Evolutionary conservation across 2,329 filamentous ascomycete genomes (phyloP).

Genomic region (Westerdykella sp.): DNA sequence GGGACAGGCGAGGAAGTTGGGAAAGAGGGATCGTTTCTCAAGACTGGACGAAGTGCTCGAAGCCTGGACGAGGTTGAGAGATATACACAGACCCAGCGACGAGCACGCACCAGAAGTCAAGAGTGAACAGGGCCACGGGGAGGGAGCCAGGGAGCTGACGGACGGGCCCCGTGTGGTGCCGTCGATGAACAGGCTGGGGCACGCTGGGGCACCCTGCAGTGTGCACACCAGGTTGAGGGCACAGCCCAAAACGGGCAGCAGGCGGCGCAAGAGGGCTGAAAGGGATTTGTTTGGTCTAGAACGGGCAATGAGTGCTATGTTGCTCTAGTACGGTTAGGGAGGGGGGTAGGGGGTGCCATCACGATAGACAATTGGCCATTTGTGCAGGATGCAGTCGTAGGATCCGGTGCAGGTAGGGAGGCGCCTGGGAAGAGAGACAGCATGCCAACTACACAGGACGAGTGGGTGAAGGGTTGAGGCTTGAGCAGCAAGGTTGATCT

Average conservation of each 20-base stretch:
- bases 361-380: constrained; percentile 24
- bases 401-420: too few species aligned
- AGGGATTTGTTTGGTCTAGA: constrained; percentile 19
- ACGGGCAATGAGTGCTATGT: constrained; percentile 17
- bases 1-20: constrained; percentile 8
- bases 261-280: constrained; percentile 13
- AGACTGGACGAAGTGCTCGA: constrained; percentile 22
- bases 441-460: constrained; percentile 21
- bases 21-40: constrained; percentile 9
- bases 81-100: constrained; percentile 15
- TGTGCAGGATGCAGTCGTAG: constrained; percentile 20
- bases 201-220: constrained; percentile 24
- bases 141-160: constrained; percentile 15
- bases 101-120: constrained; percentile 34
- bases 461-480: constrained; percentile 3
- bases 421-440: constrained; percentile 12
- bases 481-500: too few species aligned
- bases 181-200: constrained; percentile 17
- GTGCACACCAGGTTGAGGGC: constrained; percentile 24
- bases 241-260: constrained; percentile 16
- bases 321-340: constrained; percentile 10
- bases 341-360: constrained; percentile 16
- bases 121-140: constrained; percentile 15
- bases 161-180: constrained; percentile 16
- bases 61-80: constrained; percentile 5